These are phyloP conservation scores for Tylopilus felleus DNA, from an alignment of 768 basidiomycete genomes.

Conservation along the genomic window DNA sequence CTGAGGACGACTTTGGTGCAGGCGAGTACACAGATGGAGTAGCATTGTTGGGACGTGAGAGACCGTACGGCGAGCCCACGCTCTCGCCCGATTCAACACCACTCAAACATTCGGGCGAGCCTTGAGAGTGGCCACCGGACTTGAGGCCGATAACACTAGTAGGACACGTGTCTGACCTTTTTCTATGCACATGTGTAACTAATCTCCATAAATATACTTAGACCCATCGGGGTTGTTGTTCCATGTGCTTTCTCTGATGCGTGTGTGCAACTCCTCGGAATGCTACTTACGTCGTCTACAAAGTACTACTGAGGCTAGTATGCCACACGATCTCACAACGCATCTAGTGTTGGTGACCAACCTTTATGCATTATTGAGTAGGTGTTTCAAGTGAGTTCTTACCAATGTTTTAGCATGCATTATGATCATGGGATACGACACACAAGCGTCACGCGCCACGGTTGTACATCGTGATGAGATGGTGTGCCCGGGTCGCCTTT, in stretches of 20 bases:
- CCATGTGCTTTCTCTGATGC: not conserved
- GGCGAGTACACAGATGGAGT: slow-evolving; percentile 8
- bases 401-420: too few species aligned
- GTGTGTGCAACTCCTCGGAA: not conserved
- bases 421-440: too few species aligned
- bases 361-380: too few species aligned
- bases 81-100: not conserved
- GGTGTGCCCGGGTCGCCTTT: too few species aligned
- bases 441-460: too few species aligned
- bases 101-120: not conserved
- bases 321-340: too few species aligned
- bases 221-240: not conserved
- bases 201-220: not conserved
- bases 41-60: slow-evolving; percentile 14
- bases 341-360: too few species aligned
- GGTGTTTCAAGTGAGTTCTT: too few species aligned
- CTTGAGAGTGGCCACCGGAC: not conserved
- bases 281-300: not conserved
- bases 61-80: slow-evolving; percentile 3
- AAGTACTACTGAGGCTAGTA: too few species aligned
- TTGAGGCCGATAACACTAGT: not conserved
- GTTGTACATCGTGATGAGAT: too few species aligned
- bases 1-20: slow-evolving; percentile 40
- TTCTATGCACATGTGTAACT: not conserved
- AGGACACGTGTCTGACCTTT: not conserved